These are phyloP conservation scores for Colletotrichum theobromicola DNA, from an alignment of 2,329 filamentous ascomycete genomes.

Conservation along the genomic window DNA sequence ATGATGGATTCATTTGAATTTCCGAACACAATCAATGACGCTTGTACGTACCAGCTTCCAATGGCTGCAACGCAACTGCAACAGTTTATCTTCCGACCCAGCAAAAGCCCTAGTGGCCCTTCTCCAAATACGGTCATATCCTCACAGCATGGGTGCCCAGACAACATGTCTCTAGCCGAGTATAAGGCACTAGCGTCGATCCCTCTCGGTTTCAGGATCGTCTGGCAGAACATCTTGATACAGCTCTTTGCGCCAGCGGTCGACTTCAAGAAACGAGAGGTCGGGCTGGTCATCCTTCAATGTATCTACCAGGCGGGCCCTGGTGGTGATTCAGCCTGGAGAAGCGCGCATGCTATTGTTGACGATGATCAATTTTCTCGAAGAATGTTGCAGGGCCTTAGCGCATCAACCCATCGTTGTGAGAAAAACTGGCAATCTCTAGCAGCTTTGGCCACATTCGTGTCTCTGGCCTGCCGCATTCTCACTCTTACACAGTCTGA, in stretches of 20 bases:
- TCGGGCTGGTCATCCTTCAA: slow-evolving; percentile 53
- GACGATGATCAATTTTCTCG: neutral
- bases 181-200: slow-evolving; percentile 58
- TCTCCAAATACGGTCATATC: slow-evolving; percentile 59
- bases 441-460: slow-evolving; percentile 41
- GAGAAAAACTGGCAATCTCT: slow-evolving; percentile 58
- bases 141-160: slow-evolving; percentile 50
- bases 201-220: slow-evolving; percentile 50
- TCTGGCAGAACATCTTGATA: slow-evolving; percentile 61
- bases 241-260: slow-evolving; percentile 54
- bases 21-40: slow-evolving; percentile 27
- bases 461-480: slow-evolving; percentile 45
- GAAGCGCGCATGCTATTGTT: neutral
- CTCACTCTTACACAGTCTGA: slow-evolving; percentile 40
- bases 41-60: slow-evolving; percentile 45
- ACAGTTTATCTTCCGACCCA: slow-evolving; percentile 40
- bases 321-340: neutral
- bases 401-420: slow-evolving; percentile 35
- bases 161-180: slow-evolving; percentile 54
- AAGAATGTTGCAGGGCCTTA: slow-evolving; percentile 36
- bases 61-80: slow-evolving; percentile 38
- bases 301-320: slow-evolving; percentile 52
- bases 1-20: slow-evolving; percentile 22
- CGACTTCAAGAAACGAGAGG: slow-evolving; percentile 55
- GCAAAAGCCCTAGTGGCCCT: slow-evolving; percentile 26